Percentiles rank a stretch among this genome's conserved stretches.
Conservation (phyloP, 2,329 filamentous ascomycete genomes). For the Cladosporium sp. region DNA sequence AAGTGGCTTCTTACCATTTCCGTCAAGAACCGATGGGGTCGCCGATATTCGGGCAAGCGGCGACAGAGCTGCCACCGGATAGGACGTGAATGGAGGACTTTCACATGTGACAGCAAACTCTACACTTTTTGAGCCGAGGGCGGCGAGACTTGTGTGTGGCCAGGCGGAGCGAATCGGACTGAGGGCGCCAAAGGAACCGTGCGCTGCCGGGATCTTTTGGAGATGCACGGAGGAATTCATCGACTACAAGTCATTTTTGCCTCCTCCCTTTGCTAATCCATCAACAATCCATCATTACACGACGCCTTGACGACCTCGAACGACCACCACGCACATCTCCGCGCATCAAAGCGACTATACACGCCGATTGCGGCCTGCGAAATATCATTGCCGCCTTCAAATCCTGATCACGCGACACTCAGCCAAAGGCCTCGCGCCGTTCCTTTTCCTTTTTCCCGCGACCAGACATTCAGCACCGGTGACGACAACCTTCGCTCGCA, state of each 20-base stretch:
- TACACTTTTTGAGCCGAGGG: neutral
- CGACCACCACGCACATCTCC: slow-evolving; percentile 3
- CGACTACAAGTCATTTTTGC: slow-evolving; percentile 1
- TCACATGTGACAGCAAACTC: neutral
- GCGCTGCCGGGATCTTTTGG: neutral
- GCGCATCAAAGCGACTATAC: slow-evolving; percentile 4
- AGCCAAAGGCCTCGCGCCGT: slow-evolving; percentile 8
- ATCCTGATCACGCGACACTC: slow-evolving; percentile 12
- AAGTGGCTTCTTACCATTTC: too few species aligned
- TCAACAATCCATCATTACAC: slow-evolving; percentile 4
- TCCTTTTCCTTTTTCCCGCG: neutral
- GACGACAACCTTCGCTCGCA: slow-evolving; percentile 5
- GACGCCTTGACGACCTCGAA: slow-evolving; percentile 5
- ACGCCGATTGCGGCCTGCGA: slow-evolving; percentile 8
- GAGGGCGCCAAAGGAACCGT: too few species aligned
- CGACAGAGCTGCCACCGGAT: too few species aligned
- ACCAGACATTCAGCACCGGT: slow-evolving; percentile 6
- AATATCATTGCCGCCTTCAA: neutral
- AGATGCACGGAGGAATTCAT: neutral
- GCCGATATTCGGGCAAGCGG: too few species aligned
- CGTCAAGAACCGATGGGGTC: too few species aligned
- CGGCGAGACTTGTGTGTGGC: too few species aligned
- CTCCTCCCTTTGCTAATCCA: neutral
- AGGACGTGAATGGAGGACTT: too few species aligned
- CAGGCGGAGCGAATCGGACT: too few species aligned